Percentiles rank a stretch among this genome's conserved stretches.
phyloP scores from a whole-genome alignment of 2,329 filamentous ascomycete species.

The Atkinsonella hypoxylon region DNA sequence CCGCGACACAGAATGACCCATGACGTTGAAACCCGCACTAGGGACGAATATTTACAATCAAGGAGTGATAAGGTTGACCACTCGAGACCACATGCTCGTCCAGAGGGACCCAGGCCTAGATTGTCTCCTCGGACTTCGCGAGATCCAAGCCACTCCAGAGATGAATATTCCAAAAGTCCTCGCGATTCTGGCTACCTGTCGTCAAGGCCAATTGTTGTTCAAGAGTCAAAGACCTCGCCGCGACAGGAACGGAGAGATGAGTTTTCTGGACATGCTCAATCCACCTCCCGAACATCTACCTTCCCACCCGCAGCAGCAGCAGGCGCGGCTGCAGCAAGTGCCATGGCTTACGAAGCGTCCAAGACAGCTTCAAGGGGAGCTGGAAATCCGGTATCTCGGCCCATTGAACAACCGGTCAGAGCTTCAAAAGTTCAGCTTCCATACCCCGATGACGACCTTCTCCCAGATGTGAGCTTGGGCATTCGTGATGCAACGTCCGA shows the following conservation, averaged over 20 bases:
- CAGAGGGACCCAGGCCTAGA: constrained; percentile 12
- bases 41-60: constrained; percentile 12
- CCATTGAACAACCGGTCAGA: constrained; percentile 9
- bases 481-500: constrained; percentile 8
- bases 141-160: constrained; percentile 26
- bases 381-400: constrained; percentile 11
- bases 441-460: constrained; percentile 27
- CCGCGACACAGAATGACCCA: constrained; percentile 19
- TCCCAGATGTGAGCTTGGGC: constrained; percentile 11
- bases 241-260: constrained; percentile 12
- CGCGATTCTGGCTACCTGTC: constrained; percentile 18
- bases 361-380: neutral
- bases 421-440: constrained; percentile 18
- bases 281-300: constrained; percentile 24
- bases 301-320: constrained; percentile 21
- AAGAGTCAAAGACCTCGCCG: constrained; percentile 18
- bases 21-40: constrained; percentile 19
- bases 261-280: constrained; percentile 12
- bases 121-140: constrained; percentile 12
- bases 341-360: constrained; percentile 1
- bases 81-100: constrained; percentile 17
- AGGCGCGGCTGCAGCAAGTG: constrained; percentile 8
- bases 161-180: constrained; percentile 23
- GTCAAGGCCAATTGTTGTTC: constrained; percentile 23
- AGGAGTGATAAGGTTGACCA: constrained; percentile 18